Base-by-base conservation (phyloP, 2,329 filamentous ascomycete species). In the Plectosphaerella plurivora region DNA sequence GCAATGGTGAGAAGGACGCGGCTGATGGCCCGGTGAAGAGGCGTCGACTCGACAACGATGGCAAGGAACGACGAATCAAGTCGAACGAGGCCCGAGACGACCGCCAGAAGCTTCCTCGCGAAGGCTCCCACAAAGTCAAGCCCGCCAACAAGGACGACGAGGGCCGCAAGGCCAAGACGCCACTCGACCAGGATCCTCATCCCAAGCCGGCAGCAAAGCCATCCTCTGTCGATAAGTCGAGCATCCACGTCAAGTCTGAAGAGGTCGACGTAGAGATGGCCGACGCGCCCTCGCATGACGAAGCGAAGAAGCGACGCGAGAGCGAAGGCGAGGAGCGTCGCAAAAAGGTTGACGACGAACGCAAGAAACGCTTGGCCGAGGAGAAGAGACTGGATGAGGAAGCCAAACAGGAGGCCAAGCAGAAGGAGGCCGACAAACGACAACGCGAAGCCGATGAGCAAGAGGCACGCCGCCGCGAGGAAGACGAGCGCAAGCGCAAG, bases 161-260 rank as follows among this genome's bases (percentile, higher is more conserved):
- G 14, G 75, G 77, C 0, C 61, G 70, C 49, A 78, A 71, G 61
- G 53, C 56, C 50, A 74, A 65, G 61, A 52, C 60, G 7, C 41
- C 16, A 6, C 10, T 18, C 16, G 41, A 44, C 41, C n/a, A 5
- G 2, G 67, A 71, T 14, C 62, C 60, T 8, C 72, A 64, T 44
- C 68, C 69, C n/a, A 3, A 70, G 70, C 47, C 74, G 78, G 25
- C 66, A 65, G 3, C 63, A 67, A 15, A 78, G 75, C 55, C 67
- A 67, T 2, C 63, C 16, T 18, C 60, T 10, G 62, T 68, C 2
- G 79, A 81, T 41, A 78, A 76, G 59, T 63, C 67, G 15, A 75
- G 70, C 51, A 79, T 82, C n/a, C 75, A 76, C 47, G 78, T 83
- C 41, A 82, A 82, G 58, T 77, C 77, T 1, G 80, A 83, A 55